Evolutionary conservation across 768 basidiomycete species (phyloP), one percentile per base, ranked within the genome.

Genomic region (Xerocomus spinulosus): DNA sequence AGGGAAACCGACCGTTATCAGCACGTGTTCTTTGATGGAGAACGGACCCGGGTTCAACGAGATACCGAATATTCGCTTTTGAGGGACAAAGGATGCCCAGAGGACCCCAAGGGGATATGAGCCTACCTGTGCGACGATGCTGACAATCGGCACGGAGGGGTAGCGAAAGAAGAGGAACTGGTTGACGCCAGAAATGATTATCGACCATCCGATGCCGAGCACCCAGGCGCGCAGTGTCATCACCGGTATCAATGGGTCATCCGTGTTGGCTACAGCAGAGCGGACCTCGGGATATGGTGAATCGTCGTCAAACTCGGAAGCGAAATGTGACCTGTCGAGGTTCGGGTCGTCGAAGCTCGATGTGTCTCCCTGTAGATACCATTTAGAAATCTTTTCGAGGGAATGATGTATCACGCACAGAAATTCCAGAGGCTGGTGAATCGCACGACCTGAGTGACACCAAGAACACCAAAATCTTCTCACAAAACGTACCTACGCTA

Each of bases 111-210:
- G 58, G 2, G 87, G 87, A 63, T 80, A 85, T 1, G 84, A 80
- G 18, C 88, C 61, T 33, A 90, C 66, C 61, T 87, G 85, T 2
- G 84, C 86, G 5, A 86, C 82, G 35, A 87, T 72, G 63, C 73
- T 71, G n/a, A 73, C 74, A 51, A 89, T 74, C 20, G 71, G 69
- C 12, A 88, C 80, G 26, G 76, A 75, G 4, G 87, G 87, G 58
- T 79, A 85, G 14, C 84, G 82, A 68, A 87, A 86, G 73, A 78
- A 83, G 68, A 87, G 83, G 69, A 87, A 85, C 51, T 85, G 86
- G 58, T 89, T 86, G 42, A 83, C 64, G 21, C 79, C 82, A 5
- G 82, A 73, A 44, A 82, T 73, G 58, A 88, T 53, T 29, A 87
- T 76, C 4, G 86, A 77, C 76, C 79, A 87, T 28, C 77, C 52